Base-by-base conservation (phyloP, 257 asterid species). In the Osmanthus fragrans region DNA sequence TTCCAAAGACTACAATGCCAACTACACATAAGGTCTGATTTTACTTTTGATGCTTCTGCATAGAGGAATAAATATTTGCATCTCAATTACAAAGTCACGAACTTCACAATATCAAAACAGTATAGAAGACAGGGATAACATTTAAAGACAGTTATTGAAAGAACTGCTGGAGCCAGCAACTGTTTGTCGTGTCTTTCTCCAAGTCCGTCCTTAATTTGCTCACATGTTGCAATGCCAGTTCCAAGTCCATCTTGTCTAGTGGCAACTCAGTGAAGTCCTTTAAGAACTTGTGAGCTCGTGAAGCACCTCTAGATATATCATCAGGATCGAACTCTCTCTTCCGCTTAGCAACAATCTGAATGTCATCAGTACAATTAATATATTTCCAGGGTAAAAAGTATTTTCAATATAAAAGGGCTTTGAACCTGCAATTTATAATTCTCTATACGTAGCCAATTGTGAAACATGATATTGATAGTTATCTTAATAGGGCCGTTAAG, bases 91-190 rank as follows among this genome's bases (percentile, higher is more conserved):
- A 58, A 1, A 4, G 58, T 4, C 21, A 47, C 7, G 58, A 32
- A 21, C 58, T 11, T 58, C 40, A 42, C 3, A n/a, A 83, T 63
- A 60, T 39, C 73, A 76, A 37, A 42, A 65, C 32, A 69, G 66
- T 11, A 34, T 40, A 29, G 75, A 34, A 23, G 67, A 40, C 30
- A 65, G 18, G 63, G 77, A 29, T 77, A n/a, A 78, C 79, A 19
- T 32, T n/a, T 54, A 74, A 9, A 79, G 71, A 65, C 74, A 76
- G 21, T 37, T 70, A 73, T 77, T 81, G 68, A 73, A 95, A 78
- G 82, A 95, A 93, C 66, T 91, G 96, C 85, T 90, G 96, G 80
- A 93, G 98, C 98, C 98, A 95, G 71, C 45, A 68, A 70, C 84
- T 77, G 82, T 85, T 76, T 11, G 67, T 86, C 7, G 97, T 91